Conservation (phyloP, 2,329 filamentous ascomycete genomes). For the Talaromyces sp. region DNA sequence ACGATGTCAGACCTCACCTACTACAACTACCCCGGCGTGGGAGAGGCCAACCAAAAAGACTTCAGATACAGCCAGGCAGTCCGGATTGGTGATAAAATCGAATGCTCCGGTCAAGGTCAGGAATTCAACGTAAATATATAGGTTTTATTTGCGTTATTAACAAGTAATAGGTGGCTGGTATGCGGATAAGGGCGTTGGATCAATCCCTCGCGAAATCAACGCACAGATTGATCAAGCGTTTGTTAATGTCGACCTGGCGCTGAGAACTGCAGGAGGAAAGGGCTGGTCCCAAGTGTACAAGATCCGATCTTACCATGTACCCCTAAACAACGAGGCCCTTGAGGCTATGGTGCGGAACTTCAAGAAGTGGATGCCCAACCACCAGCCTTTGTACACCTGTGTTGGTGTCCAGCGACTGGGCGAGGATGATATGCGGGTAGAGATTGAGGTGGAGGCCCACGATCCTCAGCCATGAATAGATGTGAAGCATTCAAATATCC, state of each 20-base stretch:
- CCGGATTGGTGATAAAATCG: conserved; percentile 51
- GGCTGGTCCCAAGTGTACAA: conserved; percentile 53
- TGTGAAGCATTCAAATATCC: too few species aligned
- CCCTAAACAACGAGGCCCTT: conserved; percentile 42
- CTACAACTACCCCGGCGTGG: conserved; percentile 43
- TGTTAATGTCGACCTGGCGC: conserved; percentile 56
- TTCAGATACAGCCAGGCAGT: conserved; percentile 53
- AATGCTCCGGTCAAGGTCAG: conserved; percentile 37
- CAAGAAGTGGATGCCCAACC: conserved; percentile 55
- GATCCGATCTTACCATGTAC: conserved; percentile 51
- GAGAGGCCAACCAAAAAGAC: conserved; percentile 37
- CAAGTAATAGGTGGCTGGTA: conserved; percentile 38
- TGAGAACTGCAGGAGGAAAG: conserved; percentile 59
- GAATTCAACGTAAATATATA: not conserved
- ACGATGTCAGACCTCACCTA: conserved; percentile 43
- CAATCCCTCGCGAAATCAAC: conserved; percentile 41
- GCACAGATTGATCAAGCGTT: conserved; percentile 58
- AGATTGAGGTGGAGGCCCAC: conserved; percentile 60
- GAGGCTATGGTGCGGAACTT: conserved; percentile 52
- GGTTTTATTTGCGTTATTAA: not conserved
- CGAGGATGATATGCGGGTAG: conserved; percentile 56
- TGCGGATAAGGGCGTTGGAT: conserved; percentile 23
- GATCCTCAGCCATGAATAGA: too few species aligned
- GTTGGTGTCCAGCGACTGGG: conserved; percentile 55
- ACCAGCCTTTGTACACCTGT: conserved; percentile 58